Conservation (phyloP, 192 early-diverging fungal species). For the Rhizophagus prolifer region DNA sequence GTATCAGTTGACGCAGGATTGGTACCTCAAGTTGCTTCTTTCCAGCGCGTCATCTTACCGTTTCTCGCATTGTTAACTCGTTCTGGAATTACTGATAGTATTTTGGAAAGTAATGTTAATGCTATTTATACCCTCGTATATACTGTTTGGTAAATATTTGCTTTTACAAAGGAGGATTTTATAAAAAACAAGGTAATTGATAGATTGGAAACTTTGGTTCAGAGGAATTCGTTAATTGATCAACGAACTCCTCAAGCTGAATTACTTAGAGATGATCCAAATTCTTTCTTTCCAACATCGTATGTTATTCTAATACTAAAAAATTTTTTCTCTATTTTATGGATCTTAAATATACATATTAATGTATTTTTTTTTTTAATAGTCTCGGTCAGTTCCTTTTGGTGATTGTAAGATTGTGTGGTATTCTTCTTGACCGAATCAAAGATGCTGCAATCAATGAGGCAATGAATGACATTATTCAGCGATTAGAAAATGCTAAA, state of each 20-base stretch:
- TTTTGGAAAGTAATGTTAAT: constrained; percentile 33
- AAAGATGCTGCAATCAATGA: constrained; percentile 31
- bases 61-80: constrained; percentile 43
- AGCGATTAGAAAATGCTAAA: background rate
- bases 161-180: constrained; percentile 29
- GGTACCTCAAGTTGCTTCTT: constrained; percentile 22
- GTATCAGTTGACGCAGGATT: constrained; percentile 36
- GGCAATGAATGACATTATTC: background rate
- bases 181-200: constrained; percentile 16
- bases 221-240: constrained; percentile 32
- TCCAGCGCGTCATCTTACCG: constrained; percentile 41
- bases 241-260: background rate
- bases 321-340: no score
- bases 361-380: background rate
- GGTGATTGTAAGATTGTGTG: constrained; percentile 36
- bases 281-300: constrained; percentile 17
- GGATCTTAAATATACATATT: background rate
- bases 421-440: constrained; percentile 37
- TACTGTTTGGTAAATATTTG: background rate
- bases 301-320: background rate
- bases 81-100: constrained; percentile 34
- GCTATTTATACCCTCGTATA: constrained; percentile 39
- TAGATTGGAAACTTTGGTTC: constrained; percentile 30
- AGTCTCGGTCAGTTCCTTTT: constrained; percentile 31
- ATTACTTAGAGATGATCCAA: constrained; percentile 2